A percentile compares a stretch with the other conserved stretches of the same genome.
phyloP scores from a whole-genome alignment of 306 rosid genomes.

The Ormosia emarginata region DNA sequence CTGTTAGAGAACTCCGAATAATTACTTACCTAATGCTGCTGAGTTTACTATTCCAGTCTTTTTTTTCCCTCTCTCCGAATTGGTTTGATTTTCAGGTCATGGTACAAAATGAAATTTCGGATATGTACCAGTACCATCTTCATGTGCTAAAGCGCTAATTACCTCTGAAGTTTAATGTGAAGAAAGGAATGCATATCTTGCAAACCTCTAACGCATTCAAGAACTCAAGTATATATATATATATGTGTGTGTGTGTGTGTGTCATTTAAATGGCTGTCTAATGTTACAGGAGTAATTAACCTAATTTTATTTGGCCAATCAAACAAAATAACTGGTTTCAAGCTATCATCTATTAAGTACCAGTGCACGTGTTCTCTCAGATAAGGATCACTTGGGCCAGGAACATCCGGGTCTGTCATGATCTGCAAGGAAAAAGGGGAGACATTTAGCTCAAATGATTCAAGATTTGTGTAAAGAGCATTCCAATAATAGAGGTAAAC shows the following conservation, averaged over 20 bases:
- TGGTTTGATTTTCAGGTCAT: neutral
- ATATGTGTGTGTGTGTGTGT: too few species aligned
- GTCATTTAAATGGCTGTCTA: neutral
- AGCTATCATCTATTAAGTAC: slow-evolving; percentile 20
- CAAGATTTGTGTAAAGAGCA: neutral
- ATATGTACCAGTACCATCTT: neutral
- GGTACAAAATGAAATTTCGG: neutral
- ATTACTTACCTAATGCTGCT: neutral
- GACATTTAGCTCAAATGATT: neutral
- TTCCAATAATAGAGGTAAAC: neutral
- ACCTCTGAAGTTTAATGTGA: neutral
- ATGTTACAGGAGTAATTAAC: neutral
- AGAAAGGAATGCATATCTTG: neutral
- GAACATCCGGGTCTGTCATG: slow-evolving; percentile 85
- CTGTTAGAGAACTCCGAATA: neutral
- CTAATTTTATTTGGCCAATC: neutral
- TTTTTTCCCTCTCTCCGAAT: neutral
- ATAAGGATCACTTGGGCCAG: slow-evolving; percentile 94
- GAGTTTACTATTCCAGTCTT: neutral
- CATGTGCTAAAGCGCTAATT: neutral
- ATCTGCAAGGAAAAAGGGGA: slow-evolving; percentile 38
- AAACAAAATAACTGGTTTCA: neutral
- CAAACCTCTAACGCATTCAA: neutral
- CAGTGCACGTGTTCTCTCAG: slow-evolving; percentile 84
- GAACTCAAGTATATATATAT: neutral